Evolutionary conservation across 2,329 filamentous ascomycete species (phyloP), one percentile per base, ranked within the genome.

Genomic region (Pseudodiploospora longispora): DNA sequence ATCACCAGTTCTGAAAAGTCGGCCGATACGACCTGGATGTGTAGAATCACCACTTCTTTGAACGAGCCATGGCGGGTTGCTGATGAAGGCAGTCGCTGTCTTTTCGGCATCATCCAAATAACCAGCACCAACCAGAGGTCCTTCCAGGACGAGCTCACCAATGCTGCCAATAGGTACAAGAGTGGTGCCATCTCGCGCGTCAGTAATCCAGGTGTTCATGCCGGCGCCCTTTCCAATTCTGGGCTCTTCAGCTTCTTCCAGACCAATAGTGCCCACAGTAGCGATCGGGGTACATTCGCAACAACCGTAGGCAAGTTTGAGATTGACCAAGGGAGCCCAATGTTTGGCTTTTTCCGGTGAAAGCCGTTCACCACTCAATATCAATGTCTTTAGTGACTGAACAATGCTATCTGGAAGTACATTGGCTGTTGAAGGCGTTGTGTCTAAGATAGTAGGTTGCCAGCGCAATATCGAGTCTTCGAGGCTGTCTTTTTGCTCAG

Each of bases 211-310:
- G 12, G 32, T 34, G 8, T 12, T 34, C 12, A 12, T 12, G 32
- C 32, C 32, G 32, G 12, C 19, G 19, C 19, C 19, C 19, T 19
- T 19, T 19, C 19, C 19, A 19, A 19, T 19, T 19, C 19, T 19
- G 31, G 47, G 41, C 10, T 49, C 38, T 42, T 55, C 53, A 10
- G 54, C 41, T 10, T 52, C 53, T 12, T 40, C 49, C 8, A 74
- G 60, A 58, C 73, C 79, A 34, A 34, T 9, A 34, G 32, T 9
- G 12, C 32, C 32, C 32, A 12, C 8, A 9, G 12, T 34, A 12
- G 32, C 32, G 2, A 12, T 34, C 12, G 32, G 9, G 32, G 12
- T 9, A 9, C 32, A 9, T 34, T 34, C 9, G 12, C 8, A 12
- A 9, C 8, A 34, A 3, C 9, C 12, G 12, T 9, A 34, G 9